phyloP scores from a whole-genome alignment of 2,329 filamentous ascomycete species.

The Graphilbum ipis-grandicollis region DNA sequence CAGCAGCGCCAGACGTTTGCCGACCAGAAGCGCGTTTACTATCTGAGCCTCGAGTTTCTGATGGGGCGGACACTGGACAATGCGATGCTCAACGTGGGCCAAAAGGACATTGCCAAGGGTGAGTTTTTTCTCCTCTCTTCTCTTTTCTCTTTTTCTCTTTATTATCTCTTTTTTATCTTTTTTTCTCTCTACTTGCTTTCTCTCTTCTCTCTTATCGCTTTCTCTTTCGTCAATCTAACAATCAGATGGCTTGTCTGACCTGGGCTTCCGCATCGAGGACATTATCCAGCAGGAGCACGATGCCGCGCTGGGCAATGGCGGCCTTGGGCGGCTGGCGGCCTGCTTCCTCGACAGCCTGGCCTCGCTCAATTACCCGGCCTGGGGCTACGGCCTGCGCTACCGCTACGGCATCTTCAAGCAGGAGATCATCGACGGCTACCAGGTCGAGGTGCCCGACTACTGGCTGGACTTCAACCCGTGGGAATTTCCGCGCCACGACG shows the following conservation, averaged over 20 bases:
- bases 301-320: slow-evolving; percentile 88
- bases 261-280: slow-evolving; percentile 95
- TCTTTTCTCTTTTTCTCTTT: background rate
- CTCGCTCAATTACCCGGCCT: slow-evolving; percentile 85
- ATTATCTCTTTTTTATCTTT: background rate
- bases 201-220: background rate
- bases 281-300: slow-evolving; percentile 90
- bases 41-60: slow-evolving; percentile 90
- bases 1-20: slow-evolving; percentile 87
- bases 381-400: slow-evolving; percentile 94
- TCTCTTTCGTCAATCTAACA: background rate
- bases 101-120: slow-evolving; percentile 75
- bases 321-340: slow-evolving; percentile 81
- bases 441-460: slow-evolving; percentile 96
- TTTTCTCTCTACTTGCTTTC: background rate
- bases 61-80: slow-evolving; percentile 97
- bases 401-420: slow-evolving; percentile 98
- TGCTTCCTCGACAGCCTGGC: slow-evolving; percentile 96
- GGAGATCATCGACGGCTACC: slow-evolving; percentile 94
- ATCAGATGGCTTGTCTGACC: slow-evolving; percentile 64
- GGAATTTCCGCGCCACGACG: slow-evolving; percentile 93
- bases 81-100: slow-evolving; percentile 89
- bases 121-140: slow-evolving; percentile 13
- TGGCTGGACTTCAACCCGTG: slow-evolving; percentile 99
- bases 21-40: slow-evolving; percentile 91